Conservation (phyloP, 73 alveolate genomes). For the Paramecium tetraurelia region DNA sequence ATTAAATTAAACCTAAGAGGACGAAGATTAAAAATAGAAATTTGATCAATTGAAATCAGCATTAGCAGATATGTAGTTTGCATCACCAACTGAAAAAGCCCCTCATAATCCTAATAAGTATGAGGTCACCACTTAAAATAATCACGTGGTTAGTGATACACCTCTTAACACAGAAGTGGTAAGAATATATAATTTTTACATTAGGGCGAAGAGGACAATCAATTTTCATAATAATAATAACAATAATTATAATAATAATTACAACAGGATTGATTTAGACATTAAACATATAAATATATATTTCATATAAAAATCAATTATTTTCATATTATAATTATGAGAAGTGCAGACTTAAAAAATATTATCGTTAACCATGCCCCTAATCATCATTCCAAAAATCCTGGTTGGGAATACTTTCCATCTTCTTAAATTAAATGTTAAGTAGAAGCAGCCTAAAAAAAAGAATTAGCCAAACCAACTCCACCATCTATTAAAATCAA, state of each 20-base stretch:
- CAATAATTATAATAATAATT: not conserved
- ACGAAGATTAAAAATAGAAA: not conserved
- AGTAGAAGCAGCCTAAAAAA: constrained; percentile 22
- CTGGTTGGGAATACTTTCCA: constrained; percentile 51
- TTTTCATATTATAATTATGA: not conserved
- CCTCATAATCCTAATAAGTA: constrained; percentile 64
- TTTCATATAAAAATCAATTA: not conserved
- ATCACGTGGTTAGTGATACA: constrained; percentile 60
- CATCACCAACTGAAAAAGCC: constrained; percentile 48
- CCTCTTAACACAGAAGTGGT: constrained; percentile 64
- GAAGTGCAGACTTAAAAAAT: constrained; percentile 42
- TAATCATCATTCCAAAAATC: constrained; percentile 35
- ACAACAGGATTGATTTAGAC: not conserved
- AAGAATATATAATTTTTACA: not conserved
- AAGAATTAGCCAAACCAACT: constrained; percentile 6
- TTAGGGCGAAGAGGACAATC: constrained; percentile 28
- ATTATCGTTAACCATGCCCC: constrained; percentile 4
- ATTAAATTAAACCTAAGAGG: not conserved
- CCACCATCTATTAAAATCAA: constrained; percentile 43
- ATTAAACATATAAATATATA: not conserved
- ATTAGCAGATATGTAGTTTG: constrained; percentile 49
- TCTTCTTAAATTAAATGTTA: constrained; percentile 8
- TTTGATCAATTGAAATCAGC: constrained; percentile 51
- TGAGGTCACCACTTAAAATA: constrained; percentile 56
- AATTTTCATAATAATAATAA: constrained; percentile 14